Conservation (phyloP, 306 rosid species). For the Quercus rubra region DNA sequence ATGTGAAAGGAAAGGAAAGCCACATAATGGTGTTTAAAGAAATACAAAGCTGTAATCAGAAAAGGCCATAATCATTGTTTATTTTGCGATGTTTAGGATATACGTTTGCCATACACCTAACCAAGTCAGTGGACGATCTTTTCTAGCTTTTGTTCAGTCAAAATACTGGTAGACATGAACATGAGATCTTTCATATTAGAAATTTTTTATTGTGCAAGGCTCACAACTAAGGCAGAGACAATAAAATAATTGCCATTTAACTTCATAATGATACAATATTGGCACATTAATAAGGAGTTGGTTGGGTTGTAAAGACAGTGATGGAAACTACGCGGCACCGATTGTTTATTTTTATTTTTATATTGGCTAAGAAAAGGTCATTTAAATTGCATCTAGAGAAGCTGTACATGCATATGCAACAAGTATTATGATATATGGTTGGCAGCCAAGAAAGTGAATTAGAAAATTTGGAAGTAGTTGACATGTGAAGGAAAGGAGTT, state of each 20-base stretch:
- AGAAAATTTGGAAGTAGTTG: conserved; percentile 34
- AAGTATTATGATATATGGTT: conserved; percentile 17
- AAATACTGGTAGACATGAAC: not conserved
- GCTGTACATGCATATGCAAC: no score
- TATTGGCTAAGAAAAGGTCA: no score
- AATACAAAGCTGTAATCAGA: not conserved
- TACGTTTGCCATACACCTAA: not conserved
- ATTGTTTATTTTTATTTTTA: not conserved
- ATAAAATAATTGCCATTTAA: not conserved
- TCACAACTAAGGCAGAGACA: not conserved
- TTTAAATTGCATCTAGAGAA: no score
- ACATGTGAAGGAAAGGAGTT: conserved; percentile 3
- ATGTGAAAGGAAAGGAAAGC: not conserved
- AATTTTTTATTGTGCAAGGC: not conserved
- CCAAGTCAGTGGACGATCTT: conserved; percentile 1
- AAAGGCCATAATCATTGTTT: not conserved
- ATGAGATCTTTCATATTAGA: not conserved
- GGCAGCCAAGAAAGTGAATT: conserved; percentile 24
- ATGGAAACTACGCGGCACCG: not conserved
- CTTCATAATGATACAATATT: not conserved
- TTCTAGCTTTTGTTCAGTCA: conserved; percentile 16
- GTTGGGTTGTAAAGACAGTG: conserved; percentile 37
- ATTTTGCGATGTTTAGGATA: not conserved
- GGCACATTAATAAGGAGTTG: not conserved
- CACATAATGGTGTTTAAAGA: not conserved